These are phyloP conservation scores for Suhomyces emberorum DNA, from an alignment of 805 yeast genomes.

Conservation along the genomic window DNA sequence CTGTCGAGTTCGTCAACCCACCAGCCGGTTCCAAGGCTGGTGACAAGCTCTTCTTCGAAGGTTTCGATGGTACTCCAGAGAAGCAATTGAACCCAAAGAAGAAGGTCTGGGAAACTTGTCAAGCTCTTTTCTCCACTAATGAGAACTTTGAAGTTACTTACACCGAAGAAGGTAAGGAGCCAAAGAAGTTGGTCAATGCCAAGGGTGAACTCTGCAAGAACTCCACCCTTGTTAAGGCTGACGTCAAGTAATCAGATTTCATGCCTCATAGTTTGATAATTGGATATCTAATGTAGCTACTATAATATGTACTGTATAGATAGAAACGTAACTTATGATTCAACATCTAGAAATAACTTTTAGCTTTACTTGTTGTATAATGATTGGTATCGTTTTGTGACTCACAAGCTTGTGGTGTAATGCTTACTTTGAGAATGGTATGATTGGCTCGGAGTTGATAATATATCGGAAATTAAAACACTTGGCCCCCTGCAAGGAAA, in stretches of 20 bases:
- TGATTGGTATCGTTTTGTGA: too few species aligned
- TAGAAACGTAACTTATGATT: too few species aligned
- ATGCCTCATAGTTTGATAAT: neutral
- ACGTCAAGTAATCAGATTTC: constrained; percentile 54
- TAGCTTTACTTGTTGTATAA: too few species aligned
- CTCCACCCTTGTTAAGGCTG: constrained; percentile 67
- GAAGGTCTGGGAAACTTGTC: constrained; percentile 94
- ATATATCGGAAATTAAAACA: too few species aligned
- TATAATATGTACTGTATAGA: too few species aligned
- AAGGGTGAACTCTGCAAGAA: constrained; percentile 77
- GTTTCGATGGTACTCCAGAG: constrained; percentile 84
- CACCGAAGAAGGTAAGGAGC: constrained; percentile 75
- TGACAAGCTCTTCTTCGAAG: constrained; percentile 94
- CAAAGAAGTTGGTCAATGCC: constrained; percentile 69
- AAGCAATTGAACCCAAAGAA: constrained; percentile 94
- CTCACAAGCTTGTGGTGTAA: too few species aligned
- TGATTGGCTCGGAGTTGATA: too few species aligned
- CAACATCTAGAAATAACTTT: too few species aligned
- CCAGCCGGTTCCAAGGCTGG: constrained; percentile 93
- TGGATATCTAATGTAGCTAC: too few species aligned
- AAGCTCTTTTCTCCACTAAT: constrained; percentile 84
- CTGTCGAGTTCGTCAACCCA: constrained; percentile 91
- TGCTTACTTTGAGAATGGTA: too few species aligned
- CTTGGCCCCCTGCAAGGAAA: too few species aligned
- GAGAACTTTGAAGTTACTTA: constrained; percentile 74